Evolutionary conservation across 2,329 filamentous ascomycete species (phyloP).

Genomic region (Fusarium torulosum): DNA sequence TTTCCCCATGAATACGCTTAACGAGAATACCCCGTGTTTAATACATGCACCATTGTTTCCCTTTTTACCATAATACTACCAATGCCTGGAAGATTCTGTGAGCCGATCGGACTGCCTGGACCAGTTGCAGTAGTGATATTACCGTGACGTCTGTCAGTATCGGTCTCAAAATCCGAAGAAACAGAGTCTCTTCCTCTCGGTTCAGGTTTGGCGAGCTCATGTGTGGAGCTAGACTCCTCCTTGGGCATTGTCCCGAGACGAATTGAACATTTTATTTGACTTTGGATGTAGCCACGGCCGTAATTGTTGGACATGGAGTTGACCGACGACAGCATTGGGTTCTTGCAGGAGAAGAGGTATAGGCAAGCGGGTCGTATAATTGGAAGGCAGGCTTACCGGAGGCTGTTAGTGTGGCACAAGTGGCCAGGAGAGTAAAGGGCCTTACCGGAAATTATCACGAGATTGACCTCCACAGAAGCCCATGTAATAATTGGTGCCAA

Average conservation of each 20-base stretch:
- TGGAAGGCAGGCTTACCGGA: constrained; percentile 40
- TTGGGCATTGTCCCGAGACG: constrained; percentile 23
- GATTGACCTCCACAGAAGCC: constrained; percentile 43
- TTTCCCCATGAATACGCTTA: background rate
- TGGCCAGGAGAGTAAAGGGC: rapidly evolving
- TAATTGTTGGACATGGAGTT: constrained; percentile 16
- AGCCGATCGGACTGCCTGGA: background rate
- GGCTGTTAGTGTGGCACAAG: background rate
- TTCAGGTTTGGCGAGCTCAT: constrained; percentile 29
- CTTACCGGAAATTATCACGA: constrained; percentile 41
- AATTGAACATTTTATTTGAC: constrained; percentile 33
- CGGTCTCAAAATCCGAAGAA: constrained; percentile 29
- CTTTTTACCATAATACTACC: constrained; percentile 40
- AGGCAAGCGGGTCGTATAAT: constrained; percentile 37
- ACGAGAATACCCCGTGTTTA: background rate
- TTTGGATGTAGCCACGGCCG: constrained; percentile 19
- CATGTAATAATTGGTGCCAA: constrained; percentile 37
- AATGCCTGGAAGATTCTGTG: background rate
- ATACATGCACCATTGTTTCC: constrained; percentile 33
- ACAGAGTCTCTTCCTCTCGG: constrained; percentile 12
- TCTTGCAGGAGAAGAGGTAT: constrained; percentile 29
- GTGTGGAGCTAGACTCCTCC: constrained; percentile 37
- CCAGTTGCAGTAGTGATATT: constrained; percentile 17
- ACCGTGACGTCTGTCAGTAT: constrained; percentile 8
- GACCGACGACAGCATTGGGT: constrained; percentile 6